Evolutionary conservation across 257 asterid genomes (phyloP).

Genomic region (Solanum dulcamara): DNA sequence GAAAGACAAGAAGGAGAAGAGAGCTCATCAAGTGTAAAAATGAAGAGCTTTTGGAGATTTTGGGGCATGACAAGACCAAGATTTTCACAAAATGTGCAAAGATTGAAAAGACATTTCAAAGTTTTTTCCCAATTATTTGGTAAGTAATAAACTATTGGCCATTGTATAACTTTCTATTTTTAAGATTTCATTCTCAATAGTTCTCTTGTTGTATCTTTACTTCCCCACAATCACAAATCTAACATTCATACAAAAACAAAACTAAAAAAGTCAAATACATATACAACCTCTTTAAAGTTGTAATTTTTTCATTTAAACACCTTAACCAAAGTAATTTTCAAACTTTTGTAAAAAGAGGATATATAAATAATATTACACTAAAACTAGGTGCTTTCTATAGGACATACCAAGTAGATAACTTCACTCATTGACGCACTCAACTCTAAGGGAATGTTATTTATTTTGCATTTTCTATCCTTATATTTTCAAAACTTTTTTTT

Average conservation of each 20-base stretch:
- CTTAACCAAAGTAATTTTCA: fast-evolving
- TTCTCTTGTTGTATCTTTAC: background rate
- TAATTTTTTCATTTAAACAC: background rate
- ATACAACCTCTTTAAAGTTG: background rate
- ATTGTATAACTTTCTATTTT: background rate
- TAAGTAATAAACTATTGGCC: background rate
- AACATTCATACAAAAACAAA: background rate
- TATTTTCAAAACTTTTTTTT: background rate
- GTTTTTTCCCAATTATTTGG: slow-evolving; percentile 1
- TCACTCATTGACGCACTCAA: background rate
- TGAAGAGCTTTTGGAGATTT: background rate
- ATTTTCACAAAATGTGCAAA: background rate
- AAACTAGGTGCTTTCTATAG: background rate
- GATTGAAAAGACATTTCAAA: background rate
- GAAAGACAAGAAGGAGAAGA: slow-evolving; percentile 3
- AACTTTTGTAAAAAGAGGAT: too few species aligned
- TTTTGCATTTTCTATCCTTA: background rate
- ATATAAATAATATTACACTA: background rate
- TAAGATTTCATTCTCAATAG: background rate
- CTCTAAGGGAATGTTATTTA: background rate
- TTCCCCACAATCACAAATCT: background rate
- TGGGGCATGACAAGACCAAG: background rate
- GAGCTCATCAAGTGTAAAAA: background rate
- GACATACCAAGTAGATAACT: background rate
- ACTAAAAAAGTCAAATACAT: background rate